Conservation (phyloP, 2,329 filamentous ascomycete species). For the Aureobasidium sp. region DNA sequence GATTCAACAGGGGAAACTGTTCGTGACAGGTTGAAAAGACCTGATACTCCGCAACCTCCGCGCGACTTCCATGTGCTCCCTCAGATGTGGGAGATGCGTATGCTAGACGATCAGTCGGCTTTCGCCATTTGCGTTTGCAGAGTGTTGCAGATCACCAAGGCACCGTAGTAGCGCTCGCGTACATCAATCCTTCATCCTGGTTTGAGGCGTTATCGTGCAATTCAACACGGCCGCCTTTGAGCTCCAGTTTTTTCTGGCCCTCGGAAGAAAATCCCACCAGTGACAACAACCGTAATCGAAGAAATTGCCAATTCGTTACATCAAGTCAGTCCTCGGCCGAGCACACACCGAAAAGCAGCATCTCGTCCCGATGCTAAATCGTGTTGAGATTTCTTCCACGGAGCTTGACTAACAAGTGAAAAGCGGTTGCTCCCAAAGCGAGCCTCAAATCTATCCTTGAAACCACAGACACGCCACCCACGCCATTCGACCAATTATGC, state of each 20-base stretch:
- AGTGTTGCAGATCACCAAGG: background rate
- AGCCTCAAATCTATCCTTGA: background rate
- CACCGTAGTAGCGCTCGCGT: background rate
- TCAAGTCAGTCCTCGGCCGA: background rate
- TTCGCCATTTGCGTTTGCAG: constrained; percentile 2
- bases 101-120: background rate
- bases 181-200: constrained; percentile 2
- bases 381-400: background rate
- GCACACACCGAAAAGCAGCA: constrained; percentile 5
- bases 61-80: background rate
- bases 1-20: background rate
- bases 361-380: constrained; percentile 4
- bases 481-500: background rate
- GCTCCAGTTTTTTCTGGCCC: constrained; percentile 2
- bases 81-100: background rate
- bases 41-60: background rate
- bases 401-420: constrained; percentile 4
- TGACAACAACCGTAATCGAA: constrained; percentile 3
- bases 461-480: constrained; percentile 10
- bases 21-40: constrained; percentile 1
- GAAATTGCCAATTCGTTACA: constrained; percentile 10
- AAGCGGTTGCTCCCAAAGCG: background rate
- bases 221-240: background rate
- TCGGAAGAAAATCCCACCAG: constrained; percentile 3
- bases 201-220: constrained; percentile 3